Evolutionary conservation across 345 rosid species (phyloP).

Genomic region (Tarenaya hassleriana): DNA sequence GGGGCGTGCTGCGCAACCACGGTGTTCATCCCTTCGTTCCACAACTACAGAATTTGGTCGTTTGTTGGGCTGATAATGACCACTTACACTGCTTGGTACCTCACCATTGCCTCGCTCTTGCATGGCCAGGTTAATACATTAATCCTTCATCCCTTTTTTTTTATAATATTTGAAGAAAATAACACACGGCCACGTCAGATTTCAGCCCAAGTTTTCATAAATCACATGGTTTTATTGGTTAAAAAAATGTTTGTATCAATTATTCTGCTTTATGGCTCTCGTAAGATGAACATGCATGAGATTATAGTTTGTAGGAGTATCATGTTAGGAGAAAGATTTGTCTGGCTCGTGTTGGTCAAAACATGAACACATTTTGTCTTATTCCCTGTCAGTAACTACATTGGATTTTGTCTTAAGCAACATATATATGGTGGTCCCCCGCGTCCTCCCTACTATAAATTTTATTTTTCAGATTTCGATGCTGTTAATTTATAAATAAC

Average conservation of each 20-base stretch:
- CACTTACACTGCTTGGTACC: constrained; percentile 98
- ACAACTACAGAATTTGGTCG: constrained; percentile 98
- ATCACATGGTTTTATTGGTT: too few relatives aligned
- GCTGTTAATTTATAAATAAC: too few relatives aligned
- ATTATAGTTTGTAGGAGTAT: too few relatives aligned
- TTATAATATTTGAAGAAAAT: not conserved
- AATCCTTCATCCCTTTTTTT: not conserved
- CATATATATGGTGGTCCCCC: constrained; percentile 17
- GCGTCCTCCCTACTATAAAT: constrained; percentile 15
- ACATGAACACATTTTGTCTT: constrained; percentile 25
- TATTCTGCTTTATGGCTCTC: too few relatives aligned
- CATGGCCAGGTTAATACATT: constrained; percentile 74
- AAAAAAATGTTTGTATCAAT: too few relatives aligned
- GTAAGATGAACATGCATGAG: too few relatives aligned
- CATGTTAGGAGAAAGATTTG: constrained; percentile 3
- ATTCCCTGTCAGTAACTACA: constrained; percentile 22
- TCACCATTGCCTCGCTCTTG: constrained; percentile 83
- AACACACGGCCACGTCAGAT: too few relatives aligned
- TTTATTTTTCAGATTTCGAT: too few relatives aligned
- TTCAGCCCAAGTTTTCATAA: too few relatives aligned
- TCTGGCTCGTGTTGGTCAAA: constrained; percentile 23
- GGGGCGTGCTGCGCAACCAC: constrained; percentile 99
- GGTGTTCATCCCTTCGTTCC: constrained; percentile 95
- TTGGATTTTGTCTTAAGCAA: constrained; percentile 20
- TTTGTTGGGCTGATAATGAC: constrained; percentile 97